These are phyloP conservation scores for Phytophthora ramorum DNA, from an alignment of 352 stramenopile genomes.

Conservation along the genomic window DNA sequence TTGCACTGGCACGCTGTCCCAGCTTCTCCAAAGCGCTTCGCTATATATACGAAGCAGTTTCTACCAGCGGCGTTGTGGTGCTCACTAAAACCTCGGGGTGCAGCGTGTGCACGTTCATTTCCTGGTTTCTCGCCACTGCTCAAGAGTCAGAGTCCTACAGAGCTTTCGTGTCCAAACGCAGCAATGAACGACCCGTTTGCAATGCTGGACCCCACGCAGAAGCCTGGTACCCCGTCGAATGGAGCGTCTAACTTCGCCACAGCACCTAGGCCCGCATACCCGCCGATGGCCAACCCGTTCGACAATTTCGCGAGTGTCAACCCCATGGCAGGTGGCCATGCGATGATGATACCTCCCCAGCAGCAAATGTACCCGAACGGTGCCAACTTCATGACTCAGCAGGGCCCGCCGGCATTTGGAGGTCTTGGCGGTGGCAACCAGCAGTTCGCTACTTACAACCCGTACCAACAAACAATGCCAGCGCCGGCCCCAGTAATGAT, in stretches of 20 bases:
- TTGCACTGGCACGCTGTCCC: constrained; percentile 10
- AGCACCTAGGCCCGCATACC: constrained; percentile 17
- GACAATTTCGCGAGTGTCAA: constrained; percentile 31
- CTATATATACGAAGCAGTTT: constrained; percentile 38
- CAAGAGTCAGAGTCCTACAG: constrained; percentile 14
- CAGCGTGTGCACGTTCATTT: constrained; percentile 19
- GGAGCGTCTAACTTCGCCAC: constrained; percentile 24
- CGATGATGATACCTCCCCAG: constrained; percentile 39
- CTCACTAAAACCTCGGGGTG: constrained; percentile 11
- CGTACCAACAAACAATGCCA: constrained; percentile 31
- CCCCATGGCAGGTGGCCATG: constrained; percentile 20
- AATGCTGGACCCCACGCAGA: constrained; percentile 58
- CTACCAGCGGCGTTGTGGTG: constrained; percentile 8
- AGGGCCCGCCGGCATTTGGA: constrained; percentile 49
- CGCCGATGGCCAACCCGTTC: constrained; percentile 46
- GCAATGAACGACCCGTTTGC: constrained; percentile 77
- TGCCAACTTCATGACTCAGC: constrained; percentile 74
- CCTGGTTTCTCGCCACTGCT: constrained; percentile 22
- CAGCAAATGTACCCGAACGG: constrained; percentile 49
- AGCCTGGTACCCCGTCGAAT: constrained; percentile 31
- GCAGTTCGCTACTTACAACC: constrained; percentile 41
- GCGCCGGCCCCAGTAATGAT: constrained; percentile 23
- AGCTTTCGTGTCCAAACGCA: constrained; percentile 14
- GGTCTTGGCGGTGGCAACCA: constrained; percentile 42
- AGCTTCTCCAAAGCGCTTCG: constrained; percentile 9